phyloP scores from a whole-genome alignment of 192 early-diverging fungal species.

The Backusella tuberculispora region DNA sequence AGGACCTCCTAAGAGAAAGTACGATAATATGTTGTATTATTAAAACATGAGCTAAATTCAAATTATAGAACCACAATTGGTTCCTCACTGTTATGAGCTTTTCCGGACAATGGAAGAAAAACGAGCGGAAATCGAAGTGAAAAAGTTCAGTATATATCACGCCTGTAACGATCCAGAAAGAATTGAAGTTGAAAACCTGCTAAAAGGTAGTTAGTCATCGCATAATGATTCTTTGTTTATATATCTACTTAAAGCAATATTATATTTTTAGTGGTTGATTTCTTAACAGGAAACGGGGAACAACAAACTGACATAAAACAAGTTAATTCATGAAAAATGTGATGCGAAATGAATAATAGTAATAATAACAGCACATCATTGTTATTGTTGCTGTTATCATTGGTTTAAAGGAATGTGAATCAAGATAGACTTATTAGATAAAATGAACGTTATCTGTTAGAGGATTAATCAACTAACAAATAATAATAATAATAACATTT shows the following conservation, averaged over 20 bases:
- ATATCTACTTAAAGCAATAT: background rate
- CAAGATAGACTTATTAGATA: background rate
- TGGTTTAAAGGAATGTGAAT: background rate
- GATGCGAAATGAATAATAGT: background rate
- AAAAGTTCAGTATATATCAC: background rate
- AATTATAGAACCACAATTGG: background rate
- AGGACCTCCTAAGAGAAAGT: background rate
- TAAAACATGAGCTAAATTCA: background rate
- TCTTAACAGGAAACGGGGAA: background rate
- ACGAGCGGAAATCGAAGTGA: background rate
- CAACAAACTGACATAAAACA: background rate
- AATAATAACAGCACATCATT: too few species aligned
- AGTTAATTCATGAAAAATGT: background rate
- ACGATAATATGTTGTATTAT: background rate
- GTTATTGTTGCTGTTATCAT: too few species aligned
- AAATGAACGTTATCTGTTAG: background rate
- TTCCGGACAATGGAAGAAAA: slow-evolving; percentile 11
- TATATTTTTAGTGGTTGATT: background rate
- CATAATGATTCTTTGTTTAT: background rate
- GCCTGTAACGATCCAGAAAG: background rate
- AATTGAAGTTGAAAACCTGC: background rate
- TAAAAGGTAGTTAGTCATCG: background rate
- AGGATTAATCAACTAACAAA: background rate
- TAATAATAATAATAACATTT: background rate
- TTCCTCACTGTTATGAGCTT: background rate